Evolutionary conservation across 441 rosid species (phyloP), one percentile per base, ranked within the genome.

Genomic region (Arabidopsis lyrata): DNA sequence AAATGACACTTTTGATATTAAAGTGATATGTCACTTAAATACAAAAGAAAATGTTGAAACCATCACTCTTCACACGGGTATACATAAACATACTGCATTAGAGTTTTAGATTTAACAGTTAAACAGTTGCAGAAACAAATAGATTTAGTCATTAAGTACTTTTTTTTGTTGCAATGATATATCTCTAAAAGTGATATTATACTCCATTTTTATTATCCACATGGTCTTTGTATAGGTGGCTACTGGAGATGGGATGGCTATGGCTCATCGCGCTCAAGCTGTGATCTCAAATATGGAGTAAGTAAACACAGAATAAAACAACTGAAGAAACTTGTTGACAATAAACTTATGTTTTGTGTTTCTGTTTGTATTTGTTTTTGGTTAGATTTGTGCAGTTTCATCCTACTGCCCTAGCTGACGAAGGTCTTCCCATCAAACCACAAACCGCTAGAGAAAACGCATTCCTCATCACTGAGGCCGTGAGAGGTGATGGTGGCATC

Each of bases 221-320:
- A n/a, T 32, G 70, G 29, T 27, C 6, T 32, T 77, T 61, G 54
- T 82, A 15, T 78, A 95, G 99, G 98, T 95, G 49, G 99, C 98
- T 36, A 95, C 98, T 24, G 97, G 99, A 68, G 99, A 92, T 86
- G 99, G 99, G 62, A 89, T 88, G 79, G 97, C 99, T 34, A 92
- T 95, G 97, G 92, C 99, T 62, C 99, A 86, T 79, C 80, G 99
- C 75, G 98, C 98, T 72, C 87, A 90, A 84, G 96, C 99, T 72
- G 97, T 92, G 74, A 86, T 92, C 75, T 95, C 97, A 48, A 95
- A 95, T 70, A 95, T 95, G 99, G 98, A 95, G 98, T 92, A 85
- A 85, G 99, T 86, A 42, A 64, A 42, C 29, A 49, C 47, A 4
- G 0, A 52, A 11, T 24, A 54, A 29, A 47, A 24, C 6, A 15